Percentiles rank a stretch among this genome's conserved stretches.
These are phyloP conservation scores for Ulmus americana DNA, from an alignment of 331 rosid species.

Conservation along the genomic window DNA sequence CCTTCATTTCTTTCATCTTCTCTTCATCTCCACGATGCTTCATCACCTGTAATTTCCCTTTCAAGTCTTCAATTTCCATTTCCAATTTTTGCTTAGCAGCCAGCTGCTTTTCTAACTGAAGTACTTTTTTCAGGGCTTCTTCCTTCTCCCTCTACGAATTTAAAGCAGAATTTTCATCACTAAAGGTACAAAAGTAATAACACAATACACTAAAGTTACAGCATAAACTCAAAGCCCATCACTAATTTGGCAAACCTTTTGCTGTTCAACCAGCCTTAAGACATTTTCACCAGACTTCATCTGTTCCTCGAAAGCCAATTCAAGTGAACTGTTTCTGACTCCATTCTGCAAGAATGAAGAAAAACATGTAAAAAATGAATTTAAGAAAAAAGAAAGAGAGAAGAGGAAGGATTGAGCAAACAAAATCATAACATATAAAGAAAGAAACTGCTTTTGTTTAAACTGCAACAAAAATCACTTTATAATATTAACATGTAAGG, in stretches of 20 bases:
- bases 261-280: slow-evolving; percentile 71
- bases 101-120: slow-evolving; percentile 74
- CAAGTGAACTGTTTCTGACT: slow-evolving; percentile 64
- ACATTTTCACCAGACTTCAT: slow-evolving; percentile 72
- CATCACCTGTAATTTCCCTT: slow-evolving; percentile 85
- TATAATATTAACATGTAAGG: too few species aligned
- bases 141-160: slow-evolving; percentile 70
- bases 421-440: too few species aligned
- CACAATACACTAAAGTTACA: not conserved
- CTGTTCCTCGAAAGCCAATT: slow-evolving; percentile 72
- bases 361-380: too few species aligned
- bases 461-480: too few species aligned
- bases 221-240: not conserved
- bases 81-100: slow-evolving; percentile 85
- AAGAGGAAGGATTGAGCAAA: not conserved
- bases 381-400: slow-evolving; percentile 10
- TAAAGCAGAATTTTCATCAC: slow-evolving; percentile 15
- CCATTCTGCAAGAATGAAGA: slow-evolving; percentile 44
- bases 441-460: too few species aligned
- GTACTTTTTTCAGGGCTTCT: slow-evolving; percentile 68
- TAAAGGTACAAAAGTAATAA: slow-evolving; percentile 4
- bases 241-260: slow-evolving; percentile 47
- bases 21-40: slow-evolving; percentile 86
- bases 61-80: slow-evolving; percentile 84
- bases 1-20: slow-evolving; percentile 69